Evolutionary conservation across 208 protist species (phyloP), one percentile per base, ranked within the genome.

Genomic region (Wallacemonas sp.): DNA sequence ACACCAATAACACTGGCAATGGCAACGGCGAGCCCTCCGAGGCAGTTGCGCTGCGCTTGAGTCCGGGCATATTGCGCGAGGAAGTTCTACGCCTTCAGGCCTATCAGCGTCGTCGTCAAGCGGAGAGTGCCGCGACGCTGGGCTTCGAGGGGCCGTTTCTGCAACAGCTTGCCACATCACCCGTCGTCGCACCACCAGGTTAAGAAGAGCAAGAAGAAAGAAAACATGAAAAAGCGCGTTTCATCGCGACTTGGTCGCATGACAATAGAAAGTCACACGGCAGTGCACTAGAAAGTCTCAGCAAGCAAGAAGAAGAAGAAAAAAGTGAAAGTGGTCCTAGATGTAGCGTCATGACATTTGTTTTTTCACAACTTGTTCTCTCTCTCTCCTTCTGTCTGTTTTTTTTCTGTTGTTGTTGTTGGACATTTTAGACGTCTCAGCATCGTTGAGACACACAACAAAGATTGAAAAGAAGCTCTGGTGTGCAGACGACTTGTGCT

Each of bases 121-220:
- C 54, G 21, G 42, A 51, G 15, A 24, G 36, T 12, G 44, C 31
- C 17, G 44, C 41, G 27, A 42, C 41, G 24, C 42, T 51, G 31
- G 41, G 61, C 44, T 66, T 66, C 28, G 61, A 66, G 14, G 61
- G 61, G 17, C 61, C 61, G 14, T 55, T 38, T 36, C 61, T 66
- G 12, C 39, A 44, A 12, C 44, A 66, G 61, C 45, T 66, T 5
- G 26, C 6, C 9, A 34, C 36, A 2, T 21, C 9, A 15, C 61
- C 61, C 9, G 61, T 66, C 24, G 42, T 12, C 21, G 27, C 27
- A 41, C 44, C 42, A 0, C 61, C 44, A 4, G 61, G 33, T 14
- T 61, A 14, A 45, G 54, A 66, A 15, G 39, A 5, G 19, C 21
- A 66, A 27, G n/a, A 24, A 41, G 36, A n/a, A n/a, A n/a, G n/a